Evolutionary conservation across 495 filamentous ascomycete genomes (phyloP), one percentile per base, ranked within the genome.

Genomic region (Xylaria nigripes): DNA sequence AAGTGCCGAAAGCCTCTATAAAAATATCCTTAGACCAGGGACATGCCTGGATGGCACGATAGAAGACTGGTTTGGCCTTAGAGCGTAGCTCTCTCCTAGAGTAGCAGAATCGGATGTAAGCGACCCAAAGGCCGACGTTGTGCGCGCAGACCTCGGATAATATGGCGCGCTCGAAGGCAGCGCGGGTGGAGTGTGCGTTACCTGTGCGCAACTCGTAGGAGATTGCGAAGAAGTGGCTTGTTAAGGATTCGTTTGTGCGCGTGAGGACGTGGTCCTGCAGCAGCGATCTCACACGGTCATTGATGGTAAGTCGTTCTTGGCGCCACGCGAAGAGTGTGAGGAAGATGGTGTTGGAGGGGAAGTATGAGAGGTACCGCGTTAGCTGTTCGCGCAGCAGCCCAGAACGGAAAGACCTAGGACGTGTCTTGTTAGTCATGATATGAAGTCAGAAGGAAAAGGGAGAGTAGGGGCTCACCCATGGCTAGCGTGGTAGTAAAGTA

Each of bases 321-420:
- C 86, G 82, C 83, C 83, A 90, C 9, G 78, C 73, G 64, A 84
- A 85, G 13, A 91, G 72, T 15, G 78, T 71, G 47, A 92, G 77
- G 57, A 96, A 85, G 32, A 90, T 77, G 1, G 85, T 88, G 72
- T 95, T 96, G 25, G 77, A 71, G 0, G 90, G 90, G 67, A 86
- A 95, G 10, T 72, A 59, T 3, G 55, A 48, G 27, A 93, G 68
- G 56, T 82, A 84, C 24, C 78, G 64, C 6, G 70, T 58, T 2
- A 96, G 73, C 3, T 80, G 63, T 18, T 72, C 62, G 34, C 86
- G 85, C 47, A 95, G 63, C 19, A 76, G 66, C 2, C 76, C 64
- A 10, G 87, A 85, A 56, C 80, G 82, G 70, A 86, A 86, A 6
- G 80, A 72, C 29, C 71, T 77, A 38, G 49, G 15, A 22, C 24